phyloP scores from a whole-genome alignment of 2,329 filamentous ascomycete genomes.

The Pseudogymnoascus pannorum region DNA sequence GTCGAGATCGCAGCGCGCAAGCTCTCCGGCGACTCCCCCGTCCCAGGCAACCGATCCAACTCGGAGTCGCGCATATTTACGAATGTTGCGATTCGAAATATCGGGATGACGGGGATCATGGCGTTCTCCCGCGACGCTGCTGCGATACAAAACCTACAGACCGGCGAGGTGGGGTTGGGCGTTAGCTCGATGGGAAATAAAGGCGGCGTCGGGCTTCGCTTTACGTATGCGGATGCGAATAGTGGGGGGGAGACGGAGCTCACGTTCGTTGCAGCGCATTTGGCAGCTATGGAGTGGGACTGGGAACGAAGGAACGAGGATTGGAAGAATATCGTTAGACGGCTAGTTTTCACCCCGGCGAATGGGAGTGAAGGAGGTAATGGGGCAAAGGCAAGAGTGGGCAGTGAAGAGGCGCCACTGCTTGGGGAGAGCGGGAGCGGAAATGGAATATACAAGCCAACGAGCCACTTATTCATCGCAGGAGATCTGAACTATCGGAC shows the following conservation, averaged over 20 bases:
- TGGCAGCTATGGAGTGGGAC: constrained; percentile 81
- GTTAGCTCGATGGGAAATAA: constrained; percentile 90
- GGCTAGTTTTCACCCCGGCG: constrained; percentile 61
- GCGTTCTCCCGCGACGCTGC: constrained; percentile 65
- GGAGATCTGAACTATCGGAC: constrained; percentile 97
- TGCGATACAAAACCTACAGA: constrained; percentile 58
- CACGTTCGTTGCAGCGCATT: constrained; percentile 81
- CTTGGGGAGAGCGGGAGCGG: constrained; percentile 41
- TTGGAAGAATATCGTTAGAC: constrained; percentile 76
- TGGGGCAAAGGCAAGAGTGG: constrained; percentile 15
- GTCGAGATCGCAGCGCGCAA: constrained; percentile 57
- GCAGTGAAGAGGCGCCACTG: constrained; percentile 37
- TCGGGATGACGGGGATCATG: constrained; percentile 86
- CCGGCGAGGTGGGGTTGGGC: constrained; percentile 79
- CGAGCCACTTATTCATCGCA: constrained; percentile 73
- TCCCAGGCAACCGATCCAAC: constrained; percentile 19
- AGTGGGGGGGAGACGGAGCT: constrained; percentile 46
- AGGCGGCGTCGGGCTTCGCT: constrained; percentile 73
- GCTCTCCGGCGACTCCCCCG: constrained; percentile 15
- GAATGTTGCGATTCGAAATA: constrained; percentile 62
- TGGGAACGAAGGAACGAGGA: constrained; percentile 72
- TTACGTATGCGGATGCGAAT: constrained; percentile 46
- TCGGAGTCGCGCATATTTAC: constrained; percentile 48
- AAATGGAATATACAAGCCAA: constrained; percentile 59
- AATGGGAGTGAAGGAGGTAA: constrained; percentile 27